These are phyloP conservation scores for Dothideomycetes sp. DNA, from an alignment of 2,329 filamentous ascomycete genomes.

Conservation along the genomic window DNA sequence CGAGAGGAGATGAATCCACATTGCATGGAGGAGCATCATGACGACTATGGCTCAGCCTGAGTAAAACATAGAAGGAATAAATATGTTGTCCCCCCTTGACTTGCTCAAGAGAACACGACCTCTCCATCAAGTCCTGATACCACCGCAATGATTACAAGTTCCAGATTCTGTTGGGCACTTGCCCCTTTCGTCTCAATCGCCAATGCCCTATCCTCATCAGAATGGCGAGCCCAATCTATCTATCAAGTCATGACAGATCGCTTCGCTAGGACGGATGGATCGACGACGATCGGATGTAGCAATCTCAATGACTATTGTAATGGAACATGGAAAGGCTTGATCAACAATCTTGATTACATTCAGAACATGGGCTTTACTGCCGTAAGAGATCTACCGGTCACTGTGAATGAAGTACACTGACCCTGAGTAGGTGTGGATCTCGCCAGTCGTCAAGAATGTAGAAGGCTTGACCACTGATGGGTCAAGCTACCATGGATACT, in stretches of 20 bases:
- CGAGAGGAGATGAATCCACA: neutral
- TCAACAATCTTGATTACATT: conserved; percentile 54
- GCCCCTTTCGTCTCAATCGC: neutral
- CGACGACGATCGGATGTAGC: conserved; percentile 30
- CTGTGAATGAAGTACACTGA: neutral
- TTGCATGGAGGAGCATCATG: neutral
- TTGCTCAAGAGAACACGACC: no score
- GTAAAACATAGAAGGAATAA: neutral
- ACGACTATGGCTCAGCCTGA: neutral
- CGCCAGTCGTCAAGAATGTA: conserved; percentile 43
- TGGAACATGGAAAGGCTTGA: conserved; percentile 52
- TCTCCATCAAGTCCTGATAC: no score
- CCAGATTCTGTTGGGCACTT: neutral
- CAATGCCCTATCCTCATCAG: conserved; percentile 16
- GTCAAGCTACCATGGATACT: conserved; percentile 48
- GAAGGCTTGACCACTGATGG: conserved; percentile 25
- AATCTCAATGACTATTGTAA: conserved; percentile 43
- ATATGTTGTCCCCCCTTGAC: neutral
- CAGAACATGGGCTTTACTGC: conserved; percentile 52
- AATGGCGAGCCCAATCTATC: conserved; percentile 33
- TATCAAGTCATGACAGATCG: conserved; percentile 37
- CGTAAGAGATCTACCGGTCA: conserved; percentile 29
- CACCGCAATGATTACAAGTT: neutral
- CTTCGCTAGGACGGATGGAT: conserved; percentile 32
- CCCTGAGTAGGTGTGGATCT: conserved; percentile 38